Conservation (phyloP, 2,329 filamentous ascomycete genomes). For the Diaporthe sp. region DNA sequence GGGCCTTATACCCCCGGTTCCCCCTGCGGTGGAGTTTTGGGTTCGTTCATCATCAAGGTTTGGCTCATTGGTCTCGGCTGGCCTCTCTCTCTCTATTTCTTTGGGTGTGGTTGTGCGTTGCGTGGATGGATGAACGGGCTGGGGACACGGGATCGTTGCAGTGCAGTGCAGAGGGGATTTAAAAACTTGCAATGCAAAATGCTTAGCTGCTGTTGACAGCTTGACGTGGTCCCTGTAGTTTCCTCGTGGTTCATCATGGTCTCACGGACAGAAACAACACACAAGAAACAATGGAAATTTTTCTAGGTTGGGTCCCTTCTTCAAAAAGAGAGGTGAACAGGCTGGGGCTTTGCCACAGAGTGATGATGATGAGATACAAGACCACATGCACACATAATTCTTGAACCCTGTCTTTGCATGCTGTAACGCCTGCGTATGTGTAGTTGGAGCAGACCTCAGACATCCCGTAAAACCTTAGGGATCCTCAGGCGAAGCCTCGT, state of each 20-base stretch:
- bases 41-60: slow-evolving; percentile 46
- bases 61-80: slow-evolving; percentile 29
- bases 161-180: not conserved
- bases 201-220: slow-evolving; percentile 31
- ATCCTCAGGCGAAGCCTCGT: not conserved
- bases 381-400: not conserved
- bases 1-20: slow-evolving; percentile 36
- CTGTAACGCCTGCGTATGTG: slow-evolving; percentile 57
- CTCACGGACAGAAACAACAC: slow-evolving; percentile 22
- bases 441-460: slow-evolving; percentile 42
- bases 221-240: slow-evolving; percentile 35
- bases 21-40: slow-evolving; percentile 37
- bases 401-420: slow-evolving; percentile 42
- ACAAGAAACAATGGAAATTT: slow-evolving; percentile 37
- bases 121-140: slow-evolving; percentile 16
- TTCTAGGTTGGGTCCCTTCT: slow-evolving; percentile 41
- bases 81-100: slow-evolving; percentile 29
- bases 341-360: slow-evolving; percentile 26
- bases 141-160: slow-evolving; percentile 35
- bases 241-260: slow-evolving; percentile 36
- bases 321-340: slow-evolving; percentile 33
- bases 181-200: slow-evolving; percentile 38
- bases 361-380: slow-evolving; percentile 30
- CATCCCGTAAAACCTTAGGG: too few species aligned
- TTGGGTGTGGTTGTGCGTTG: slow-evolving; percentile 20